These are phyloP conservation scores for Rosellinia necatrix DNA, from an alignment of 2,329 filamentous ascomycete species.

Conservation along the genomic window DNA sequence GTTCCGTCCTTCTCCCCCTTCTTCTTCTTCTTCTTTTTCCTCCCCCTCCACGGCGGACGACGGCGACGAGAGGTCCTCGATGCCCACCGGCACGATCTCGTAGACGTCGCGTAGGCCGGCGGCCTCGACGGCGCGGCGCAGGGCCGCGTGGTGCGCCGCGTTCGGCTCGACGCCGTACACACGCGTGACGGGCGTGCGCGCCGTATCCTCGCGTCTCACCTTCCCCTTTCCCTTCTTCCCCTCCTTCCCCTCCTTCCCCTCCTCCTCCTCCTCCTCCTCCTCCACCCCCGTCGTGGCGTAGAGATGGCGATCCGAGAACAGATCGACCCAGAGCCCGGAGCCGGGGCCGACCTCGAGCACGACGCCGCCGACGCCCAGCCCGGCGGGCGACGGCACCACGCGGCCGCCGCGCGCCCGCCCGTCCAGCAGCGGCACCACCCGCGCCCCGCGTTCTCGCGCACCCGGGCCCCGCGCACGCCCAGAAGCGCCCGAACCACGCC, in stretches of 20 bases:
- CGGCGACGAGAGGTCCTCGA: conserved; percentile 55
- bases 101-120: conserved; percentile 62
- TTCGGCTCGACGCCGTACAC: conserved; percentile 72
- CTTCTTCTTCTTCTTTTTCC: too few species aligned
- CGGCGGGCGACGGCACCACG: conserved; percentile 37
- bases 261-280: not conserved
- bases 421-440: conserved; percentile 60
- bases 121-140: conserved; percentile 53
- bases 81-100: conserved; percentile 60
- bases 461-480: conserved; percentile 58
- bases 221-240: not conserved
- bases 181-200: conserved; percentile 43
- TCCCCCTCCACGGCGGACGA: conserved; percentile 20
- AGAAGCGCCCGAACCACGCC: conserved; percentile 66
- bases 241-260: not conserved
- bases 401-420: conserved; percentile 50
- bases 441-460: conserved; percentile 48
- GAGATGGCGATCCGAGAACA: conserved; percentile 45
- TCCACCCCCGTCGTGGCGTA: not conserved
- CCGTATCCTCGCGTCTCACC: conserved; percentile 7
- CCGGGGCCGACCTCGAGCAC: conserved; percentile 68
- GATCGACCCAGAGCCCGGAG: conserved; percentile 62
- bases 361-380: conserved; percentile 51
- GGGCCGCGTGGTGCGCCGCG: conserved; percentile 51
- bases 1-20: too few species aligned